A percentile compares a stretch with the other conserved stretches of the same genome.
phyloP scores from a whole-genome alignment of 805 yeast genomes.

The Lipomyces lipofer region DNA sequence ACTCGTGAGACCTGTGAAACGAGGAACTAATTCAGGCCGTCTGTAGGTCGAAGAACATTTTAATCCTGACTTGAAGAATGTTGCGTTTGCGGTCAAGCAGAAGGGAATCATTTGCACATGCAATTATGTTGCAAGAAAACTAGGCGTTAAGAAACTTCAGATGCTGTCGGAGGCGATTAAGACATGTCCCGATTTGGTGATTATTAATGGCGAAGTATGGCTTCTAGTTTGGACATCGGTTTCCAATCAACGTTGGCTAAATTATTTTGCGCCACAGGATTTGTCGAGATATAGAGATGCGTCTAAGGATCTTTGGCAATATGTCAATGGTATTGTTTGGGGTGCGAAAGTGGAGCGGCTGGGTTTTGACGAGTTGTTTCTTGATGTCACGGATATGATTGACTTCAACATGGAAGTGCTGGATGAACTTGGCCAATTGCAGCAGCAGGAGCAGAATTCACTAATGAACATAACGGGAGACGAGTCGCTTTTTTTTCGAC shows the following conservation, averaged over 20 bases:
- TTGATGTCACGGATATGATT: constrained; percentile 16
- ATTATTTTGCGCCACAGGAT: constrained; percentile 1
- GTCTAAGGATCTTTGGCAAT: constrained; percentile 12
- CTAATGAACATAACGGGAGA: no score
- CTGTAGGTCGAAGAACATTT: constrained; percentile 20
- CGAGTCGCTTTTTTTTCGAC: constrained; percentile 4
- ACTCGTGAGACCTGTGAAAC: no score
- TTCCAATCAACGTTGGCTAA: neutral
- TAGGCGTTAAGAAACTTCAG: constrained; percentile 12
- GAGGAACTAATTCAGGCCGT: neutral
- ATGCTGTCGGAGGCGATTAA: constrained; percentile 6
- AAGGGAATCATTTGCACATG: constrained; percentile 18
- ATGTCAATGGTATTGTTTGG: constrained; percentile 7
- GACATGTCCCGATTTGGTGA: constrained; percentile 7
- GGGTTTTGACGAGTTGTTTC: constrained; percentile 17
- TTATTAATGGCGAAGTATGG: constrained; percentile 24
- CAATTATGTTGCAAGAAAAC: constrained; percentile 17
- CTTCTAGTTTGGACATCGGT: no score
- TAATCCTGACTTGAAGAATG: constrained; percentile 5
- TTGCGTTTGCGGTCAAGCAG: constrained; percentile 23
- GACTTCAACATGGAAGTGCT: constrained; percentile 7
- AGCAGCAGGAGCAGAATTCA: no score
- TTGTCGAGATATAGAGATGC: constrained; percentile 15
- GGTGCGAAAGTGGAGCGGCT: constrained; percentile 12
- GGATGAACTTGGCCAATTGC: no score